Base-by-base conservation (phyloP, 805 yeast genomes). In the Metschnikowia cerradonensis region DNA sequence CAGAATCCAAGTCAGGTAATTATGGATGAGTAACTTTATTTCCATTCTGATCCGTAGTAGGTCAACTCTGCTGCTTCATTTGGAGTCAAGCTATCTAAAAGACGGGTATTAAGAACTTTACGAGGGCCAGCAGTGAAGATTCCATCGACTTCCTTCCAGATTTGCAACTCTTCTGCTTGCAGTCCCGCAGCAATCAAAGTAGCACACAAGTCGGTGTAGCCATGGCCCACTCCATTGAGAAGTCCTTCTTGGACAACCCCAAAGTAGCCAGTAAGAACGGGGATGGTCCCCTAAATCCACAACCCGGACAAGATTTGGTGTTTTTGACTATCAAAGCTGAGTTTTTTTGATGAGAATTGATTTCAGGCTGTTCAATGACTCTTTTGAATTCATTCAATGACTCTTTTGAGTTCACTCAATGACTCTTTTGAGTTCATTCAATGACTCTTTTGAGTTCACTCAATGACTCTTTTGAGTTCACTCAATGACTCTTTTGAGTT, bases 61-160 rank as follows among this genome's bases (percentile, higher is more conserved):
- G 99, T 94, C 67, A 94, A 80, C 73, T 94, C 99, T 0, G 98
- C 94, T 4, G 99, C 99, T 73, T 94, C 99, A 65, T 94, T 98
- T 3, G 99, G 99, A 0, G 98, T 94, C 55, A 94, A 97, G 48
- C 90, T 82, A 51, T 83, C 81, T 56, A 94, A 76, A 47, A 92
- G 75, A 60, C 96, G 78, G 3, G 99, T 99, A 50, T 82, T 83
- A 35, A 90, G 86, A 30, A 94, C 98, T 62, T 94, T 94, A 53
- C 99, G 78, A 37, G 99, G 99, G 67, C 94, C 99, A 2, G 99
- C 99, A 0, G 98, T 91, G 75, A 94, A 94, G 37, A 94, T 94
- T 61, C 99, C 99, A n/a, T 94, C 99, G 47, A 94, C 99, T 73
- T 94, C 99, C 63, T 94, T 94, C 99, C 99, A 94, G 45, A 94